These are phyloP conservation scores for Dalbergia oliveri DNA, from an alignment of 306 rosid genomes.

Conservation along the genomic window DNA sequence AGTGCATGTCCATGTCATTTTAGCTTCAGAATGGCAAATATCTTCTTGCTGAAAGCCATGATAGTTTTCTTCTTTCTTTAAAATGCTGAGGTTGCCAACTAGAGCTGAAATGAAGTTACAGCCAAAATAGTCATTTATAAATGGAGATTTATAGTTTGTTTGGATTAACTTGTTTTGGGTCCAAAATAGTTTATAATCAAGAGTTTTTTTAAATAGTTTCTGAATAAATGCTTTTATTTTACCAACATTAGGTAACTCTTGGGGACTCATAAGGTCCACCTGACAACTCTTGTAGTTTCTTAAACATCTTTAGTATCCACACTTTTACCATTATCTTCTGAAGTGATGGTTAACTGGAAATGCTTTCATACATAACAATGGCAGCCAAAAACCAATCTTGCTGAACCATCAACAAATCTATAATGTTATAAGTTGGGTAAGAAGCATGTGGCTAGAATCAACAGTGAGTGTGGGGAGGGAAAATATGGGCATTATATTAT, in stretches of 20 bases:
- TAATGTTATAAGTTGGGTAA: no score
- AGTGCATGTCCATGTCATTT: constrained; percentile 13
- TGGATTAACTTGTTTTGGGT: not conserved
- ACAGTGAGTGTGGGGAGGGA: no score
- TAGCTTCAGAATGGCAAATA: constrained; percentile 15
- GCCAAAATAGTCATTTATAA: not conserved
- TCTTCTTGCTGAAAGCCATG: not conserved
- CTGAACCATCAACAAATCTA: not conserved
- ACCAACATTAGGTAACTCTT: not conserved
- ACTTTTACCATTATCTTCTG: no score
- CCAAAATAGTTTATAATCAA: not conserved
- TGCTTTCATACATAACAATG: no score
- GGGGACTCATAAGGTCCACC: no score
- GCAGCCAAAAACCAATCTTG: not conserved
- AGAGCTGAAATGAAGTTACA: not conserved
- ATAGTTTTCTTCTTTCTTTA: not conserved
- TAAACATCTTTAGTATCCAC: no score
- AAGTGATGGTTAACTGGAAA: no score
- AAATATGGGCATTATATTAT: no score
- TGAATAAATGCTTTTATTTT: not conserved
- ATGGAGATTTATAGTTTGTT: not conserved
- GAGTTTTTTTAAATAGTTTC: no score
- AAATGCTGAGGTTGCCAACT: not conserved
- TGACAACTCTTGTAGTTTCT: not conserved
- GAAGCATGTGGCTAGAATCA: no score